Evolutionary conservation across 768 basidiomycete genomes (phyloP).

Genomic region (Gloeopeniophorella convolvens): DNA sequence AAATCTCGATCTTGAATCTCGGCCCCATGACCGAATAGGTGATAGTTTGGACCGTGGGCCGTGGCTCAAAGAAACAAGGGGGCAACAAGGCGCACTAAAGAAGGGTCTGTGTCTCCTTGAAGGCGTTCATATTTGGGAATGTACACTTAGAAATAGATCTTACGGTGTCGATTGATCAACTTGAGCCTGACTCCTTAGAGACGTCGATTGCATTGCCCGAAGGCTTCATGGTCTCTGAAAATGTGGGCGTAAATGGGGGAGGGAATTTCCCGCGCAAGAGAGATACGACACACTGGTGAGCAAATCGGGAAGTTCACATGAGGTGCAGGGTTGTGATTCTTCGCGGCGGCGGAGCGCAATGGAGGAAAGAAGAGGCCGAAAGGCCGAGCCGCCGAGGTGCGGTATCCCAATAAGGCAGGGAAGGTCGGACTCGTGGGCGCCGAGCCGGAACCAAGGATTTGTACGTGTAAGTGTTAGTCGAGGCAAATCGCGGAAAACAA

Average conservation of each 20-base stretch:
- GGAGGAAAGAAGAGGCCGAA: constrained; percentile 1
- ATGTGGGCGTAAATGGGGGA: background rate
- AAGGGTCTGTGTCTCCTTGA: constrained; percentile 1
- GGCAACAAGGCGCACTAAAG: constrained; percentile 16
- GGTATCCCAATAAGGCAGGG: background rate
- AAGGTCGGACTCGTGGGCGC: background rate
- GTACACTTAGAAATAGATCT: too few relatives aligned
- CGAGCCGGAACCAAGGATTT: constrained; percentile 2
- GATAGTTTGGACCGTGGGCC: constrained; percentile 57
- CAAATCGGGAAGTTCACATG: background rate
- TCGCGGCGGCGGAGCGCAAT: too few relatives aligned
- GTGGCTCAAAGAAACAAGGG: constrained; percentile 9
- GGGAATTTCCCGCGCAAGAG: background rate
- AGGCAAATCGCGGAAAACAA: background rate
- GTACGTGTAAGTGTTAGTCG: background rate
- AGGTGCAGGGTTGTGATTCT: too few relatives aligned
- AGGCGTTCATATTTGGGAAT: background rate
- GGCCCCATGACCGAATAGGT: constrained; percentile 54
- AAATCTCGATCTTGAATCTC: constrained; percentile 6
- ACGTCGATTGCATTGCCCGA: background rate
- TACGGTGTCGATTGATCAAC: background rate
- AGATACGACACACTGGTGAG: background rate
- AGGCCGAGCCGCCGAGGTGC: constrained; percentile 5
- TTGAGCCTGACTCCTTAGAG: background rate
- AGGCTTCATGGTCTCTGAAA: background rate